Base-by-base conservation (phyloP, 176 grass and related monocot genomes). In the Oryza meyeriana region DNA sequence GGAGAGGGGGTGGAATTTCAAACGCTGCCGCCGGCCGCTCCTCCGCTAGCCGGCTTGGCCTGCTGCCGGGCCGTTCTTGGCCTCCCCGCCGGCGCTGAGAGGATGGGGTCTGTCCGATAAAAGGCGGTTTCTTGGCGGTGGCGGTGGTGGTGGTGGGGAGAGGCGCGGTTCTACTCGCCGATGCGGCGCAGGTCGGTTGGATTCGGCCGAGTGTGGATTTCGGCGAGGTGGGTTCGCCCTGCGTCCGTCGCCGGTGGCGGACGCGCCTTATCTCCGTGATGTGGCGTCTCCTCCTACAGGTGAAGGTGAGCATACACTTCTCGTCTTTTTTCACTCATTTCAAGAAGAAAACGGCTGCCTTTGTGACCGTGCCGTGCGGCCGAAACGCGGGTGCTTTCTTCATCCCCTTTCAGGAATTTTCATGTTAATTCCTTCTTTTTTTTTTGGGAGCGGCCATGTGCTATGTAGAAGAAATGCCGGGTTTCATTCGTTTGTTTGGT, bases 191-290 rank as follows among this genome's bases (percentile, higher is more conserved):
- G 71, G 14, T 74, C 28, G n/a, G n/a, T n/a, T n/a, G n/a, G n/a
- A n/a, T n/a, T n/a, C n/a, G n/a, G n/a, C n/a, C n/a, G n/a, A n/a
- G n/a, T n/a, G 55, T 59, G n/a, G 40, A 45, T 17, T 14, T 68
- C 14, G 32, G 16, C 16, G 32, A 84, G 12, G 44, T 28, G 59
- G 14, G 39, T 1, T 67, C 31, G n/a, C 61, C 71, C 71, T 25
- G 58, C 81, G 39, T n/a, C 81, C 81, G 32, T 68, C 44, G 62
- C 72, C 81, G 30, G 72, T 24, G 9, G 40, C 72, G 14, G 72
- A 76, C 42, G 30, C 42, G 30, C 42, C 41, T 22, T 67, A 66
- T 29, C 72, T 76, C 39, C 32, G 14, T 9, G 61, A 39, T 67
- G 61, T 20, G 44, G 62, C 47, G 8, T 67, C 72, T 36, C 62